These are phyloP conservation scores for Diaporthe sp. DNA, from an alignment of 2,329 filamentous ascomycete species.

Conservation along the genomic window DNA sequence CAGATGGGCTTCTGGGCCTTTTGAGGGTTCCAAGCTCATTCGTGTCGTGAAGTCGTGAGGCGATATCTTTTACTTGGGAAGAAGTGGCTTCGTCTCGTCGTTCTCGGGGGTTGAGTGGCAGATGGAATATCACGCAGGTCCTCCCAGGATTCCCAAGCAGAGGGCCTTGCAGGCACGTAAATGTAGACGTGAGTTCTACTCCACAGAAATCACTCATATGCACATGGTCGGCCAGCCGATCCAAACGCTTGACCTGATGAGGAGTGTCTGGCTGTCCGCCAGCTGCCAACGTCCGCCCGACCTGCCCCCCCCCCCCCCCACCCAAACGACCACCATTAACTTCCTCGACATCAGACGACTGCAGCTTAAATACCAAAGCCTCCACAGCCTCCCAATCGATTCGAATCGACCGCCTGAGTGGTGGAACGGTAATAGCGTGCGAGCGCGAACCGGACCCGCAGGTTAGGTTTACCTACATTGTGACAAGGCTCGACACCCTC, in stretches of 20 bases:
- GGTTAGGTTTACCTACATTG: conserved; percentile 3
- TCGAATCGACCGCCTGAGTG: neutral
- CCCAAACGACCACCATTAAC: neutral
- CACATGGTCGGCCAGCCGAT: no score
- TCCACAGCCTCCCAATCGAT: neutral
- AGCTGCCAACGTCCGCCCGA: neutral
- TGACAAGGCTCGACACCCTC: neutral
- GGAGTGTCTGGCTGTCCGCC: neutral
- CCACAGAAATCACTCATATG: neutral
- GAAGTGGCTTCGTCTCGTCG: neutral
- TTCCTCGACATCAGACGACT: conserved; percentile 2
- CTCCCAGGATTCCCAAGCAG: neutral
- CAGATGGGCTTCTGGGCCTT: neutral
- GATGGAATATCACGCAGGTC: neutral
- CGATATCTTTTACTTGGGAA: neutral
- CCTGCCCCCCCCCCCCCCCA: neutral
- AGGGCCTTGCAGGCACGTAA: neutral
- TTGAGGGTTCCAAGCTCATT: neutral
- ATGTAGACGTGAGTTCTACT: neutral
- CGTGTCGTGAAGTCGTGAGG: no score
- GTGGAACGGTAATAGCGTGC: neutral
- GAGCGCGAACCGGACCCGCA: neutral
- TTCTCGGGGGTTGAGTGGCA: neutral
- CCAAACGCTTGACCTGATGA: neutral
- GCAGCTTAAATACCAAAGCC: neutral